Evolutionary conservation across 108 stramenopile species (phyloP).

Genomic region (Cyclotella kingstonii): DNA sequence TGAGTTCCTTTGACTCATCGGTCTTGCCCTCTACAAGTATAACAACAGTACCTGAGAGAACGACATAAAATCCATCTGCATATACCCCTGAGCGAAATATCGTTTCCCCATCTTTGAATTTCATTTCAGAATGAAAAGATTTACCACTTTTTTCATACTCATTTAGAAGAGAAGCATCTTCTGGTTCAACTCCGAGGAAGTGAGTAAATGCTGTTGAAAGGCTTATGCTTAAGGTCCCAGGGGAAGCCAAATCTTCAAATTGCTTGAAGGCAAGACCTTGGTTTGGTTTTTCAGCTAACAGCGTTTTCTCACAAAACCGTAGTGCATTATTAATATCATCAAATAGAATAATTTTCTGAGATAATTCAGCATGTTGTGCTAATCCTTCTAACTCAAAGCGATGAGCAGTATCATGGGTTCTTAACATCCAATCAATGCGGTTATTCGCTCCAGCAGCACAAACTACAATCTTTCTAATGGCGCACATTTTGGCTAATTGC

Average conservation of each 20-base stretch:
- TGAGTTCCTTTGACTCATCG: conserved; percentile 5
- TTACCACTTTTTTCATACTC: conserved; percentile 43
- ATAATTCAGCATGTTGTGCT: conserved; percentile 2
- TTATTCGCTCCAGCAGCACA: conserved; percentile 71
- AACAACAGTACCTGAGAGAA: conserved; percentile 70
- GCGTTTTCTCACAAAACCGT: conserved; percentile 67
- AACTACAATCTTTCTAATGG: conserved; percentile 57
- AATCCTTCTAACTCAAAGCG: conserved; percentile 51
- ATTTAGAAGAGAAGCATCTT: conserved; percentile 48
- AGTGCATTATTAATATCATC: conserved; percentile 52
- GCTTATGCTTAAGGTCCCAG: conserved; percentile 21
- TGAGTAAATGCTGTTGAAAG: conserved; percentile 43
- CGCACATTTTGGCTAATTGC: conserved; percentile 75
- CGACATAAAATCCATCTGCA: conserved; percentile 75
- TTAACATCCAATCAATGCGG: conserved; percentile 82
- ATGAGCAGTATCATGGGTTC: conserved; percentile 71
- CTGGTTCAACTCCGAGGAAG: conserved; percentile 46
- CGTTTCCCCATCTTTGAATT: conserved; percentile 49
- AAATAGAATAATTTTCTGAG: conserved; percentile 43
- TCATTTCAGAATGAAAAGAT: conserved; percentile 60
- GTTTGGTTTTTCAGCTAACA: conserved; percentile 46
- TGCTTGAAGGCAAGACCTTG: conserved; percentile 18
- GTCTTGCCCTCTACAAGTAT: conserved; percentile 36
- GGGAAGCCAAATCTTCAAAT: conserved; percentile 21
- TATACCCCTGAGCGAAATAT: conserved; percentile 51